Evolutionary conservation across 2,329 filamentous ascomycete species (phyloP), one percentile per base, ranked within the genome.

Genomic region (Fusarium acutatum): DNA sequence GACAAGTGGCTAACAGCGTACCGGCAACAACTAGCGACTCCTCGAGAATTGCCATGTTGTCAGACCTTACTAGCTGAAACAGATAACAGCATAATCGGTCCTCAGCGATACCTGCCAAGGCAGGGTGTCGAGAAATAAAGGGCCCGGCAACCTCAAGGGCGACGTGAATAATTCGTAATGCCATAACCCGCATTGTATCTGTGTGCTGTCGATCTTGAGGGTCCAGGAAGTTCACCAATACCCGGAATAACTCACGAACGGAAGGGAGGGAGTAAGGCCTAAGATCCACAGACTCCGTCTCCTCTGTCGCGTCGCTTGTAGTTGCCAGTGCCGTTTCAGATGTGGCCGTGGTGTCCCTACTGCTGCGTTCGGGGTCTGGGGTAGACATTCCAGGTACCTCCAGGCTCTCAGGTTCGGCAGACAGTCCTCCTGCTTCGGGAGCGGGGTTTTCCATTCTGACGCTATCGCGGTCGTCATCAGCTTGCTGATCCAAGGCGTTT

Each of bases 121-220:
- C 94, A 11, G 96, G 95, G 80, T 99, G 96, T 72, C 93, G 93
- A 54, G 95, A 94, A 79, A 99, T 98, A 13, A 95, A 97, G 8
- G 96, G 96, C 0, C 96, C 96, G 4, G 96, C 95, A 65, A 99
- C 96, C 83, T 99, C 96, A 28, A 99, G 88, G 4, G 96, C 96
- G 49, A 99, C 96, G 81, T 99, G 96, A 62, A 99, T 96, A 72
- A 99, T 98, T 47, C 96, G 91, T 74, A 99, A 85, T 24, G 96
- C 96, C 95, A 99, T 99, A 44, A 99, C 94, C 76, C 96, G 91
- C 92, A 98, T 96, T 3, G 94, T 92, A 80, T 99, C 96, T 6
- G 95, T 97, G 81, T 98, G 94, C 76, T 96, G 94, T 59, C 91
- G 92, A 82, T 98, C 96, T 79, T 97, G 94, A 4, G 97, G 96